Evolutionary conservation across 2,329 filamentous ascomycete genomes (phyloP).

Genomic region (Diatrype stigma): DNA sequence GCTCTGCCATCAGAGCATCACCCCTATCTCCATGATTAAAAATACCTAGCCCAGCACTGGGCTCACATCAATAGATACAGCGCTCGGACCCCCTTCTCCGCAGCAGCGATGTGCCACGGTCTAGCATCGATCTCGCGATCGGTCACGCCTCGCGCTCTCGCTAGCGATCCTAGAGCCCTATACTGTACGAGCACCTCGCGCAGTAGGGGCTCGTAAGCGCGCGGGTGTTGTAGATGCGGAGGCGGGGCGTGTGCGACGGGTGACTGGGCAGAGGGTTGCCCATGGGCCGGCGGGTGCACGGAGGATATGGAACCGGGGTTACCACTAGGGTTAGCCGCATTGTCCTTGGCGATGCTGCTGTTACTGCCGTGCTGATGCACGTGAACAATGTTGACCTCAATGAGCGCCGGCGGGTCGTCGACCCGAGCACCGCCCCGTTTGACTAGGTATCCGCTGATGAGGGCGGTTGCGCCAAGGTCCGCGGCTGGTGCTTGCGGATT

Average conservation of each 20-base stretch:
- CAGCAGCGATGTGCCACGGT: constrained; percentile 74
- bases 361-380: constrained; percentile 16
- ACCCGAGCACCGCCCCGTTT: constrained; percentile 54
- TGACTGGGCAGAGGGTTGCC: constrained; percentile 20
- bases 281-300: constrained; percentile 20
- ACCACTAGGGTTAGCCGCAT: background rate
- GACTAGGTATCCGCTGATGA: constrained; percentile 62
- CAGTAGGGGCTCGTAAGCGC: constrained; percentile 59
- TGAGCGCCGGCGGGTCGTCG: constrained; percentile 55
- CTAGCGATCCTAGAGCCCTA: constrained; percentile 63
- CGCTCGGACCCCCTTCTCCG: constrained; percentile 62
- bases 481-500: constrained; percentile 31
- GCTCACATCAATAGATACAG: constrained; percentile 61
- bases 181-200: constrained; percentile 69
- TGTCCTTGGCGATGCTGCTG: constrained; percentile 13
- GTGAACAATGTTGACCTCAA: constrained; percentile 63
- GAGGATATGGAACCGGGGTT: background rate
- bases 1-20: too few species aligned
- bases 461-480: constrained; percentile 28
- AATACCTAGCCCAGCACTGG: background rate
- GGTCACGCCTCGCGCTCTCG: constrained; percentile 60
- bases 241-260: background rate
- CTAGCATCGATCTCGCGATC: constrained; percentile 57
- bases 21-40: background rate
- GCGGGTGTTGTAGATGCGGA: constrained; percentile 23